These are phyloP conservation scores for Globisporangium carolinianum DNA, from an alignment of 352 stramenopile species.

Conservation along the genomic window DNA sequence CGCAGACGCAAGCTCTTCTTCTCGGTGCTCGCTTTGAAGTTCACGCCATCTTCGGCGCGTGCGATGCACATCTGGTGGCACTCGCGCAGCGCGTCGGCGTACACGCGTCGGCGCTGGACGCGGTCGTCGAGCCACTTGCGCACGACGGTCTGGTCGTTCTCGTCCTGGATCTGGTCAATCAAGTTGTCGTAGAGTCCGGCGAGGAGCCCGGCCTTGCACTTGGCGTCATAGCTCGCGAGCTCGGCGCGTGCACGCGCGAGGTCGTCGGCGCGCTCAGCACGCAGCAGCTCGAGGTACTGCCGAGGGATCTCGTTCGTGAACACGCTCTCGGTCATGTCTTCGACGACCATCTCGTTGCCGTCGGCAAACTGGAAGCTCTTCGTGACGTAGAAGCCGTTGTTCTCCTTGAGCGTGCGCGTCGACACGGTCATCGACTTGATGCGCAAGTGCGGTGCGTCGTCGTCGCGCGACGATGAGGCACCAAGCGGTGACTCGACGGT, in stretches of 20 bases:
- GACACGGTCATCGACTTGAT: constrained; percentile 74
- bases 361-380: constrained; percentile 79
- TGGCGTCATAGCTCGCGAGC: constrained; percentile 48
- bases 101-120: constrained; percentile 54
- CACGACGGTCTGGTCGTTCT: constrained; percentile 69
- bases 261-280: constrained; percentile 46
- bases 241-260: constrained; percentile 42
- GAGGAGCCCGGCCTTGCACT: constrained; percentile 55
- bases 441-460: constrained; percentile 33
- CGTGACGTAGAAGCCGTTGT: constrained; percentile 67
- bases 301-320: constrained; percentile 78
- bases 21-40: constrained; percentile 80
- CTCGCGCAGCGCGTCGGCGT: constrained; percentile 59
- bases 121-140: constrained; percentile 71
- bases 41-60: constrained; percentile 56
- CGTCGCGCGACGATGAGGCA: neutral
- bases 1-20: constrained; percentile 73
- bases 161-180: constrained; percentile 80
- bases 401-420: constrained; percentile 64
- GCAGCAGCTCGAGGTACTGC: constrained; percentile 66
- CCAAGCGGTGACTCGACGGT: neutral
- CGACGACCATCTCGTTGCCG: constrained; percentile 67
- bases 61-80: constrained; percentile 65
- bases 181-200: constrained; percentile 70
- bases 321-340: constrained; percentile 76